Evolutionary conservation across 1,284 basidiomycete genomes (phyloP).

Genomic region (Malassezia psittaci): DNA sequence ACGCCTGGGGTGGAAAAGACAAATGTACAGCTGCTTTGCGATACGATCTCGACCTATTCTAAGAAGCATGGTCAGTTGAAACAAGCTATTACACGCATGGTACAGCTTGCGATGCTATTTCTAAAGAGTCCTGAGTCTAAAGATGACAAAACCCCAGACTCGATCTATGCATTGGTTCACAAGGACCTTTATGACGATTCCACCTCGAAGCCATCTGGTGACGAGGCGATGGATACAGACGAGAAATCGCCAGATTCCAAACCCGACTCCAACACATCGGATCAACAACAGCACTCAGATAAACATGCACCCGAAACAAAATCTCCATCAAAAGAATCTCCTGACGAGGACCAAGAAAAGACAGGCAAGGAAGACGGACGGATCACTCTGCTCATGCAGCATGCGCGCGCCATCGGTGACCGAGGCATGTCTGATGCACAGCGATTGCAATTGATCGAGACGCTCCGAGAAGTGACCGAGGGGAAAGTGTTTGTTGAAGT

Average conservation of each 20-base stretch:
- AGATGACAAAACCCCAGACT: conserved; percentile 15
- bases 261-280: conserved; percentile 1
- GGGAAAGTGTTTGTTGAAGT: conserved; percentile 99
- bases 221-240: background rate
- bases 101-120: conserved; percentile 50
- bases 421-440: conserved; percentile 23
- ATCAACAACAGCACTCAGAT: too few species aligned
- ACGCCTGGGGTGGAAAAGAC: conserved; percentile 23
- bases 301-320: too few species aligned
- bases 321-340: too few species aligned
- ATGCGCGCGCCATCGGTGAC: conserved; percentile 31
- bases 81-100: conserved; percentile 75
- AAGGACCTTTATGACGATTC: conserved; percentile 17
- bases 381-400: conserved; percentile 31
- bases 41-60: conserved; percentile 50
- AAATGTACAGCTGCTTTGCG: conserved; percentile 28
- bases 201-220: conserved; percentile 21
- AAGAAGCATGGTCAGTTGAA: conserved; percentile 98
- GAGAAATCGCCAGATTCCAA: conserved; percentile 1
- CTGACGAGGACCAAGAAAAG: conserved; percentile 18
- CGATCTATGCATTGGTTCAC: conserved; percentile 12
- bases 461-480: conserved; percentile 81
- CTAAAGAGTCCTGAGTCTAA: conserved; percentile 24
- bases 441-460: conserved; percentile 53
- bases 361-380: conserved; percentile 36